Evolutionary conservation across 2,329 filamentous ascomycete species (phyloP).

Genomic region (Aspergillus vadensis): DNA sequence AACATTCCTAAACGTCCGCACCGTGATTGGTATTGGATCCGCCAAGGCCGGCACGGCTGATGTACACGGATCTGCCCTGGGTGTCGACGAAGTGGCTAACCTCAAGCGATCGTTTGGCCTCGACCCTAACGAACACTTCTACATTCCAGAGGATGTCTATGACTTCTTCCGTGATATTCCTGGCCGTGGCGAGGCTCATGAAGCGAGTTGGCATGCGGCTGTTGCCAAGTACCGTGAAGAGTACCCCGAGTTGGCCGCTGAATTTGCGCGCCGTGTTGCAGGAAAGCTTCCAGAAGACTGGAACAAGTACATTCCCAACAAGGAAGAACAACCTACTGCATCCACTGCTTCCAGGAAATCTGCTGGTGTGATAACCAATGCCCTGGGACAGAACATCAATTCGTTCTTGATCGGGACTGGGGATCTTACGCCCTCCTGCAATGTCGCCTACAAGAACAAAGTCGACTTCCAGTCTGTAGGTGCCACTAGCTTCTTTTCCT

Average conservation of each 20-base stretch:
- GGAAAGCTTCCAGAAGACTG: constrained; percentile 55
- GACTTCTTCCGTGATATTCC: constrained; percentile 56
- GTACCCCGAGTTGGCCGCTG: constrained; percentile 51
- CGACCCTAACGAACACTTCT: constrained; percentile 52
- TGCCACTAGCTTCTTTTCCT: background rate
- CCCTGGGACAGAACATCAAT: constrained; percentile 51
- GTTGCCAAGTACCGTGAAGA: constrained; percentile 47
- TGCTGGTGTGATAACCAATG: constrained; percentile 55
- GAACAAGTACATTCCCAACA: constrained; percentile 52
- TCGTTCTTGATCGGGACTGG: constrained; percentile 58
- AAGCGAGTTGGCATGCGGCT: constrained; percentile 52
- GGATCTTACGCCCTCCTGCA: constrained; percentile 56
- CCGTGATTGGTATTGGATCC: constrained; percentile 57
- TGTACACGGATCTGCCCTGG: constrained; percentile 62
- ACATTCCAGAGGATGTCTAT: constrained; percentile 50
- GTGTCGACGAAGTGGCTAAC: constrained; percentile 55
- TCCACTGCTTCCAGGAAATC: constrained; percentile 54
- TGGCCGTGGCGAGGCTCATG: constrained; percentile 49
- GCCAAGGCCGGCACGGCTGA: constrained; percentile 49
- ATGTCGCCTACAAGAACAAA: constrained; percentile 58
- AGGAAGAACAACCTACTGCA: constrained; percentile 46
- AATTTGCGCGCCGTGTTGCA: constrained; percentile 52
- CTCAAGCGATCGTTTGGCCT: constrained; percentile 57
- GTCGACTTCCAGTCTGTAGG: constrained; percentile 55
- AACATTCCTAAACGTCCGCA: constrained; percentile 60